Evolutionary conservation across 208 protist species (phyloP), one percentile per base, ranked within the genome.

Genomic region (Wallacemonas rigidus): DNA sequence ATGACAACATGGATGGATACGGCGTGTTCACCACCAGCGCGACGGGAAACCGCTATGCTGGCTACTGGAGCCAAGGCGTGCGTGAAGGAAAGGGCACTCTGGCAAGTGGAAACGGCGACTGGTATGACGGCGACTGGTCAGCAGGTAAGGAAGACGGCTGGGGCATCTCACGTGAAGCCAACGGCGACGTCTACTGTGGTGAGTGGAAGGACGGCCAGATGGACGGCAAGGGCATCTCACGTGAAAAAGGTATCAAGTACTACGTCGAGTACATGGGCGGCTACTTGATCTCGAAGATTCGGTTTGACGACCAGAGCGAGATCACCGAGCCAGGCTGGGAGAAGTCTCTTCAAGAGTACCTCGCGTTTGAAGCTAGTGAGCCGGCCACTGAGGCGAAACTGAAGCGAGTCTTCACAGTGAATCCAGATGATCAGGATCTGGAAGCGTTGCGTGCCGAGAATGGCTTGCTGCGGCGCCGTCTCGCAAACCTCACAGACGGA

Each of bases 81-180:
- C 84, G 87, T 0, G 75, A 88, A 8, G 83, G 85, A 2, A 74
- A 80, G 12, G 86, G 88, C 15, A 44, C 72, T 14, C 75, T 93
- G 39, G 78, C 75, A 38, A 67, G 69, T 44, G 78, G 79, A 35
- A 87, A 86, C 68, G 82, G 86, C 15, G 80, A 89, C 63, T 17
- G 82, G 40, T 91, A 88, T 63, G 83, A 89, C 43, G 88, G 85
- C n/a, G 69, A 90, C 45, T 90, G 85, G 85, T 67, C 56, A 5
- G 41, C 61, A 15, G 84, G 85, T 36, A 81, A 87, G 39, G 65
- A 90, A 47, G 44, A 91, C 3, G 89, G 89, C 14, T 53, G 86
- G 5, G 89, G 89, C 14, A 75, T 88, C 17, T 75, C 87, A 17
- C 67, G 60, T 12, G 74, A 92, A 17, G 74, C 74, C 3, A 88